phyloP scores from a whole-genome alignment of 1,284 basidiomycete genomes.

The Ustilago vetiveriae region DNA sequence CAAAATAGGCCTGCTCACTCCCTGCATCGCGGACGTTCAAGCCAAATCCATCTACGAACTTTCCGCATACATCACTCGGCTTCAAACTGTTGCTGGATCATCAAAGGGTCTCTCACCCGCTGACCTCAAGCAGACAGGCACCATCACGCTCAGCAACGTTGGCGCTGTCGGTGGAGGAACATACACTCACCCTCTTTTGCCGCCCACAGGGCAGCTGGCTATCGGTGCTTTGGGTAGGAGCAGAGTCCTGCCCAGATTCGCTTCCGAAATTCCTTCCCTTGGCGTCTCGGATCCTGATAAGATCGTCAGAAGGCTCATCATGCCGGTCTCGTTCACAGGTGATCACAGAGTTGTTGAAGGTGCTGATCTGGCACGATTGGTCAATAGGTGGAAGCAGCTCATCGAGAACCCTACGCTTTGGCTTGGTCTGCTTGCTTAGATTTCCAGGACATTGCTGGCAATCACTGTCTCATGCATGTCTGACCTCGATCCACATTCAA shows the following conservation, averaged over 20 bases:
- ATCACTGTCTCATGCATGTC: no score
- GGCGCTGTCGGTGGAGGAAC: conserved; percentile 59
- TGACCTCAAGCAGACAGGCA: conserved; percentile 68
- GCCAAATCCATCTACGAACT: conserved; percentile 75
- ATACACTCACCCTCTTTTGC: conserved; percentile 72
- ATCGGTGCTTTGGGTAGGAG: conserved; percentile 82
- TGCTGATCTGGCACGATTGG: conserved; percentile 88
- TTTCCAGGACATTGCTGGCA: no score
- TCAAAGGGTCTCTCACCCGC: conserved; percentile 22
- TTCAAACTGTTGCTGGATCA: conserved; percentile 37
- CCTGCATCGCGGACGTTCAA: conserved; percentile 77
- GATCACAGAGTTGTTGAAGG: conserved; percentile 93
- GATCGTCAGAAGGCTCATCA: conserved; percentile 45
- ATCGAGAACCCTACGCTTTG: conserved; percentile 82
- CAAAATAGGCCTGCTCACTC: conserved; percentile 83
- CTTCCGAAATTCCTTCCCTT: conserved; percentile 39
- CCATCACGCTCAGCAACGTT: conserved; percentile 82
- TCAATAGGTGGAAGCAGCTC: conserved; percentile 85
- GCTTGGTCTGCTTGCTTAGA: conserved; percentile 71
- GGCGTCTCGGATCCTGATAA: conserved; percentile 21
- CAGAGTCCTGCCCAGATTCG: conserved; percentile 46
- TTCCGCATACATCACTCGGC: conserved; percentile 33
- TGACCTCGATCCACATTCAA: background rate
- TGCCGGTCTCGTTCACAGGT: conserved; percentile 69
- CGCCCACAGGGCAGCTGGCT: conserved; percentile 86